phyloP scores from a whole-genome alignment of 2,329 filamentous ascomycete genomes.

The Colletotrichum sojae region DNA sequence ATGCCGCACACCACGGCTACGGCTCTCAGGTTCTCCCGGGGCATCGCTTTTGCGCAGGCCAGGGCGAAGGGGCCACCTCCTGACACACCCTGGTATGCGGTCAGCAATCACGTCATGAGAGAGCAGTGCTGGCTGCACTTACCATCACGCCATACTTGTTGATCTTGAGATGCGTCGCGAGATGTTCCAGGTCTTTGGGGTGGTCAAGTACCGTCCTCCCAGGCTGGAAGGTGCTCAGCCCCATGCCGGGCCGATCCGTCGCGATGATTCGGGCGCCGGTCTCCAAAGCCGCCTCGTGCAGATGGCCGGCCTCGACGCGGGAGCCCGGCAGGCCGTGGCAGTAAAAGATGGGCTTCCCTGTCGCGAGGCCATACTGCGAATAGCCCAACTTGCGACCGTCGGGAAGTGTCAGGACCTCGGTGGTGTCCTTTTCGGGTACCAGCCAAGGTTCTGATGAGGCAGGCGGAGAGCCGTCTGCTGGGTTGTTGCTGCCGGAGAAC shows the following conservation, averaged over 20 bases:
- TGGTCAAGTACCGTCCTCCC: conserved; percentile 49
- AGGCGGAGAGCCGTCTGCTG: background rate
- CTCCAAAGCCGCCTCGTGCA: conserved; percentile 46
- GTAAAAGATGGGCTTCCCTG: conserved; percentile 53
- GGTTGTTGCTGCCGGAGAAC: conserved; percentile 5
- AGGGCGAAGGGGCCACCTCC: conserved; percentile 45
- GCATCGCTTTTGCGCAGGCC: conserved; percentile 39
- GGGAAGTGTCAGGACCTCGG: conserved; percentile 51
- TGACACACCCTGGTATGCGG: conserved; percentile 34
- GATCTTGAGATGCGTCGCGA: conserved; percentile 33
- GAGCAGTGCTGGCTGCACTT: background rate
- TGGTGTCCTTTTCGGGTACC: conserved; percentile 31
- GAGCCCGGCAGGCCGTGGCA: conserved; percentile 60
- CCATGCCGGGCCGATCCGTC: conserved; percentile 59
- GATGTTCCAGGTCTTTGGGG: conserved; percentile 32
- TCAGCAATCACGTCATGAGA: background rate
- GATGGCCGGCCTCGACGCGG: conserved; percentile 52
- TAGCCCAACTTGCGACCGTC: conserved; percentile 58
- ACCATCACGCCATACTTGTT: conserved; percentile 35
- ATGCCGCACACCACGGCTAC: conserved; percentile 43
- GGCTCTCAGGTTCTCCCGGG: conserved; percentile 35
- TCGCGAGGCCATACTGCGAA: conserved; percentile 53
- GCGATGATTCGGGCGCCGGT: conserved; percentile 52
- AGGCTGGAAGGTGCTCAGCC: conserved; percentile 54
- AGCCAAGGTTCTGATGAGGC: conserved; percentile 12